Evolutionary conservation across 2,329 filamentous ascomycete species (phyloP).

Genomic region (Teratosphaeria gauchensis): DNA sequence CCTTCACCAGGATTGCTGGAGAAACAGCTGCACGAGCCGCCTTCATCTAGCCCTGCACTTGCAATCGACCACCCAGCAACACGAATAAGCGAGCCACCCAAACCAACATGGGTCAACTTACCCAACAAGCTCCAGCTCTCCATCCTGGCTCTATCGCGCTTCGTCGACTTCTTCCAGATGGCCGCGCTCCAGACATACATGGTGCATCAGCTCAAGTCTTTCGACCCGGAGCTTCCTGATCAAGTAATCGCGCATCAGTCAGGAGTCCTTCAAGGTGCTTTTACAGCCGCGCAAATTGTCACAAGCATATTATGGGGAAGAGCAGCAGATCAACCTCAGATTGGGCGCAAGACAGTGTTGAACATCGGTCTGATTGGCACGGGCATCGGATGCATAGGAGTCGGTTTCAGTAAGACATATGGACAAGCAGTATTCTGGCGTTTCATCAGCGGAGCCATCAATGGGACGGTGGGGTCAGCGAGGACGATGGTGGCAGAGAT

Average conservation of each 20-base stretch:
- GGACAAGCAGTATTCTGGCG: slow-evolving; percentile 33
- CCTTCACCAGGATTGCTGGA: neutral
- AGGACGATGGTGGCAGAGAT: slow-evolving; percentile 34
- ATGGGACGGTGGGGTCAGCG: slow-evolving; percentile 32
- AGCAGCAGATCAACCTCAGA: slow-evolving; percentile 34
- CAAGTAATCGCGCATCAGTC: slow-evolving; percentile 35
- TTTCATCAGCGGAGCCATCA: slow-evolving; percentile 31
- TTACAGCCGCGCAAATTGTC: slow-evolving; percentile 34
- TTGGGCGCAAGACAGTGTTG: slow-evolving; percentile 33
- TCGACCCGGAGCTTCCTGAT: slow-evolving; percentile 36
- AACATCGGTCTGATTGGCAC: slow-evolving; percentile 32
- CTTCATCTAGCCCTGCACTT: neutral
- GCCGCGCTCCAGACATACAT: slow-evolving; percentile 36
- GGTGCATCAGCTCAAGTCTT: slow-evolving; percentile 34
- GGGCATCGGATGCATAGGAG: slow-evolving; percentile 29
- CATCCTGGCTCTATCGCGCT: slow-evolving; percentile 31
- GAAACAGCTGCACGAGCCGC: neutral
- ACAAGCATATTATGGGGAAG: slow-evolving; percentile 34
- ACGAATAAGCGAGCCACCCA: slow-evolving; percentile 5
- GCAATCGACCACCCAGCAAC: neutral
- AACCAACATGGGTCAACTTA: slow-evolving; percentile 32
- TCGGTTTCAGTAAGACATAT: slow-evolving; percentile 30
- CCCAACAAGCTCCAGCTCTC: slow-evolving; percentile 32
- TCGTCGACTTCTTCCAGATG: slow-evolving; percentile 38
- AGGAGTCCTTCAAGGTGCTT: slow-evolving; percentile 32